Percentiles rank a stretch among this genome's conserved stretches.
Evolutionary conservation across 345 rosid species (phyloP).

Genomic region (Sonneratia caseolaris): DNA sequence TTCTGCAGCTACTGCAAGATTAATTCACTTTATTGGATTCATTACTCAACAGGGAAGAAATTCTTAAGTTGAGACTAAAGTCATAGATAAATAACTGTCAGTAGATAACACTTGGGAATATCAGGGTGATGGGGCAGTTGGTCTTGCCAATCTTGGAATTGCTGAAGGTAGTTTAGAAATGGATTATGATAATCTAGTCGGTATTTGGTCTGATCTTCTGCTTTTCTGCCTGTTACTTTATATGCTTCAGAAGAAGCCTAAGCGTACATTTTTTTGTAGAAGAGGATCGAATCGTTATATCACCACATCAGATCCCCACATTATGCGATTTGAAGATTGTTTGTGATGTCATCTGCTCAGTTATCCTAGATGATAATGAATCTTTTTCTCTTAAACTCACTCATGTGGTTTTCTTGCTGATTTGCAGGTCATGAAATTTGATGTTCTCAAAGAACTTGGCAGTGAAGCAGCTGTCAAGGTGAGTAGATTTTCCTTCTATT

Average conservation of each 20-base stretch:
- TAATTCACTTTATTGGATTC: not conserved
- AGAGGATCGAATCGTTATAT: not conserved
- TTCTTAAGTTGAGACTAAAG: not conserved
- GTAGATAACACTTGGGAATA: not conserved
- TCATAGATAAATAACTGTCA: not conserved
- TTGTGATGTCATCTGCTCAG: not conserved
- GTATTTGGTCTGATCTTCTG: not conserved
- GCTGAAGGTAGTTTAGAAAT: not conserved
- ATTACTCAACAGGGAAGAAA: not conserved
- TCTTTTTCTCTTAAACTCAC: conserved; percentile 5
- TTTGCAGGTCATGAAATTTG: conserved; percentile 87
- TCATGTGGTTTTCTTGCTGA: not conserved
- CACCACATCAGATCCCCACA: not conserved
- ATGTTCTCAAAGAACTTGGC: conserved; percentile 86
- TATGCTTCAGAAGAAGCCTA: not conserved
- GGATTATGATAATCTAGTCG: not conserved
- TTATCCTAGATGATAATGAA: not conserved
- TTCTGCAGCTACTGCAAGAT: not conserved
- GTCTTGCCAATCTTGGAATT: not conserved
- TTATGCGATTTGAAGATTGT: not conserved
- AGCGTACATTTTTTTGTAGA: not conserved
- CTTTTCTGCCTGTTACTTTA: too few species aligned
- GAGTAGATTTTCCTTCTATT: not conserved
- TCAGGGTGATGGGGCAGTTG: not conserved
- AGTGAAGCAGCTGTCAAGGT: conserved; percentile 90